Percentiles rank a stretch among this genome's conserved stretches.
These are phyloP conservation scores for Boletus eberwhitei DNA, from an alignment of 768 basidiomycete species.

Conservation along the genomic window DNA sequence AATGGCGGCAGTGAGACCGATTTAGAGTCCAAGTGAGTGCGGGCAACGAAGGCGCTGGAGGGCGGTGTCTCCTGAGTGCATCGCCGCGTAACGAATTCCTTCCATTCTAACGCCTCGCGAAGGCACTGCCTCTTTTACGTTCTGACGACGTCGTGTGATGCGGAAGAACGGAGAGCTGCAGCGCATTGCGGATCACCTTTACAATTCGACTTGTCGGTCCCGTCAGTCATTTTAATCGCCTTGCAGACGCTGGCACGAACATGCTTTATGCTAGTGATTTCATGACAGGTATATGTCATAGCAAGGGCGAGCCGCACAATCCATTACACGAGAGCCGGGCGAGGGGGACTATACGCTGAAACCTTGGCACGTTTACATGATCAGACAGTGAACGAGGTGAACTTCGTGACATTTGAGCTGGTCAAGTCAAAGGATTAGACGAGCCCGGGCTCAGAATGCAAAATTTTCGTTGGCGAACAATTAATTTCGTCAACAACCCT, in stretches of 20 bases:
- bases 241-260: background rate
- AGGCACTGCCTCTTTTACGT: background rate
- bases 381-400: constrained; percentile 41
- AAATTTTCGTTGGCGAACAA: background rate
- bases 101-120: constrained; percentile 4
- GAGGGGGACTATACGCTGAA: constrained; percentile 65
- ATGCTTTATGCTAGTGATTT: background rate
- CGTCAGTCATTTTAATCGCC: background rate
- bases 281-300: background rate
- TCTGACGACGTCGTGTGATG: background rate
- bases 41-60: background rate
- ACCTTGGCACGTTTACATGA: constrained; percentile 74
- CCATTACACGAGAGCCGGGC: constrained; percentile 57
- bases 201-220: background rate
- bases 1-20: background rate
- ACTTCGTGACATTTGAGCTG: constrained; percentile 62
- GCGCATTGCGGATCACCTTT: background rate
- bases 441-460: too few species aligned
- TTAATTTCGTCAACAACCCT: too few species aligned
- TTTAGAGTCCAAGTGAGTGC: background rate
- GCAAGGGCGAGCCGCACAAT: constrained; percentile 53
- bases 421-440: background rate
- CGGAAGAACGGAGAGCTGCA: background rate
- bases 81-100: background rate
- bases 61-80: background rate